These are phyloP conservation scores for Jimgerdemannia flammicorona DNA, from an alignment of 192 early-diverging fungal genomes.

Conservation along the genomic window DNA sequence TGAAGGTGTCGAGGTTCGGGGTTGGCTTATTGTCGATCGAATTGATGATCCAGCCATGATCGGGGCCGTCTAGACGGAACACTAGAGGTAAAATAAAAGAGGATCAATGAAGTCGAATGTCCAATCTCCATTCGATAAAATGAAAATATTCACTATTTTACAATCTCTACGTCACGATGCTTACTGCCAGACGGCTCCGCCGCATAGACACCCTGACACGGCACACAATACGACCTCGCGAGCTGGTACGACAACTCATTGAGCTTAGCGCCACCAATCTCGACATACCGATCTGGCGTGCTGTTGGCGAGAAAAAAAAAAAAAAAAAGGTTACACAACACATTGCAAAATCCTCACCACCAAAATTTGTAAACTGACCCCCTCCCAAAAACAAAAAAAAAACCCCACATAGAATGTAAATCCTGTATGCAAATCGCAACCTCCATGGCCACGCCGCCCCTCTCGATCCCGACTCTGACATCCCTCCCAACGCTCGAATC, in stretches of 20 bases:
- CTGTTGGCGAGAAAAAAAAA: conserved; percentile 5
- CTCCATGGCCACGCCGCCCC: conserved; percentile 66
- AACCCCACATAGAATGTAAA: conserved; percentile 58
- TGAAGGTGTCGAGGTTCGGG: conserved; percentile 74
- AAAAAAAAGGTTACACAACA: too few relatives aligned
- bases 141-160: too few relatives aligned
- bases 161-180: not conserved
- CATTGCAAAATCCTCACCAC: too few relatives aligned
- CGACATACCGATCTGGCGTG: conserved; percentile 81
- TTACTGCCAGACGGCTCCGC: conserved; percentile 50
- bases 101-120: not conserved
- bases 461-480: conserved; percentile 56
- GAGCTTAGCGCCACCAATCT: conserved; percentile 78
- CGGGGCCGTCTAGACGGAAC: conserved; percentile 68
- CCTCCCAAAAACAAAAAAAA: conserved; percentile 15
- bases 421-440: conserved; percentile 60
- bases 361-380: too few relatives aligned
- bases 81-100: conserved; percentile 22
- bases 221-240: conserved; percentile 61
- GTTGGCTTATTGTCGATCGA: conserved; percentile 71
- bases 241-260: conserved; percentile 73
- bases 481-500: conserved; percentile 63
- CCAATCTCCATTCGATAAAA: too few relatives aligned
- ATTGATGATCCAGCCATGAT: conserved; percentile 72
- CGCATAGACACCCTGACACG: conserved; percentile 80